Percentiles rank a stretch among this genome's conserved stretches.
These are phyloP conservation scores for Neostapfia colusana DNA, from an alignment of 176 grass and related monocot genomes.

Conservation along the genomic window DNA sequence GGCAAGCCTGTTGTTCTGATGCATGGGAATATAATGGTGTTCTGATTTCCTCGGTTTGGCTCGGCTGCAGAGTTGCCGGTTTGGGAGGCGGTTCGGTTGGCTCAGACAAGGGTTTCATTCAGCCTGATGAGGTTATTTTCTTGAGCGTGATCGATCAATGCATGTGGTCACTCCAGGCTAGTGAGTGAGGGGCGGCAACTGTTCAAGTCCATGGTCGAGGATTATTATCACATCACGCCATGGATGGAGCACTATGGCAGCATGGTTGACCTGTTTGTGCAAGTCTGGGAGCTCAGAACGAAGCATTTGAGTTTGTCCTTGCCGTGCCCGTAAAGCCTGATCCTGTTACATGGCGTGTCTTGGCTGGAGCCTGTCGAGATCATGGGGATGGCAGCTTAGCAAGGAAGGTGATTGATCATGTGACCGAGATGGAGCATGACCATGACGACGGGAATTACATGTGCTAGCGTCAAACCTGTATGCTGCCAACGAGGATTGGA, in stretches of 20 bases:
- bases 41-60: no score
- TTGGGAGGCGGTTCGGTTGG: no score
- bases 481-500: conserved; percentile 59
- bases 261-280: conserved; percentile 55
- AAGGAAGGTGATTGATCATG: conserved; percentile 44
- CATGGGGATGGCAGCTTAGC: conserved; percentile 48
- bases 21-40: background rate
- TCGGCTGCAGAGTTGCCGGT: no score
- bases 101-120: conserved; percentile 54
- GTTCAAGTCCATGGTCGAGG: conserved; percentile 54
- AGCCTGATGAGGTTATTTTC: conserved; percentile 51
- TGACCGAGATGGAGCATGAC: conserved; percentile 48
- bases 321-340: conserved; percentile 58
- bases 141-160: conserved; percentile 51
- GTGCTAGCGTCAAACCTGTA: conserved; percentile 53
- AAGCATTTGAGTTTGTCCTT: conserved; percentile 50
- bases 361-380: conserved; percentile 57
- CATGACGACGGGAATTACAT: conserved; percentile 46
- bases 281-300: conserved; percentile 32
- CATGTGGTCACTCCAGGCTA: conserved; percentile 40
- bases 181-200: conserved; percentile 43
- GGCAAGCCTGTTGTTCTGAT: background rate
- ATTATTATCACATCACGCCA: conserved; percentile 49
- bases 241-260: conserved; percentile 66
- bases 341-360: conserved; percentile 55